These are phyloP conservation scores for Cutaneotrichosporon mucoides DNA, from an alignment of 1,284 basidiomycete species.

Conservation along the genomic window DNA sequence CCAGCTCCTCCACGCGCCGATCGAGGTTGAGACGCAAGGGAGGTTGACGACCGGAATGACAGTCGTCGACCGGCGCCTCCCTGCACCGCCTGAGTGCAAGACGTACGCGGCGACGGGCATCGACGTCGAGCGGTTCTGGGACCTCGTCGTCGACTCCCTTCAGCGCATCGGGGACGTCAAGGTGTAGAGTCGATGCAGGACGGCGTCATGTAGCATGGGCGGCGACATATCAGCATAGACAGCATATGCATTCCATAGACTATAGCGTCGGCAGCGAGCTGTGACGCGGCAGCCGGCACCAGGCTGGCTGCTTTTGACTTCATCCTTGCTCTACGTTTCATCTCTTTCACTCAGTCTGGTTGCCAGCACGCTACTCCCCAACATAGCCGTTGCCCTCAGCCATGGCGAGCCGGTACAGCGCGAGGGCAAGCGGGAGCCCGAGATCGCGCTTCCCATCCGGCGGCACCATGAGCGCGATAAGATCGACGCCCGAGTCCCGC, in stretches of 20 bases:
- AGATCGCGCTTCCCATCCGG: conserved; percentile 12
- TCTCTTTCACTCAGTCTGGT: too few species aligned
- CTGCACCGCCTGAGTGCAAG: conserved; percentile 1
- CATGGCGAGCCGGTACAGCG: conserved; percentile 17
- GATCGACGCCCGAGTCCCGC: conserved; percentile 1
- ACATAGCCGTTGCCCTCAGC: conserved; percentile 18
- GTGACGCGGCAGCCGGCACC: too few species aligned
- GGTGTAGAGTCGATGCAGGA: too few species aligned
- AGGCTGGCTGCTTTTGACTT: too few species aligned
- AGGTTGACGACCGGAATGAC: conserved; percentile 17
- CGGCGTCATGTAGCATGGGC: too few species aligned
- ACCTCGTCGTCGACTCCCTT: conserved; percentile 15
- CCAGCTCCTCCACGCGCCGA: not conserved
- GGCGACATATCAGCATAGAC: too few species aligned
- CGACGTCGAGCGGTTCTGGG: conserved; percentile 16
- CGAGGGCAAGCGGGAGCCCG: conserved; percentile 11
- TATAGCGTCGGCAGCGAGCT: too few species aligned
- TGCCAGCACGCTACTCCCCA: not conserved
- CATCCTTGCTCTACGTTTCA: too few species aligned
- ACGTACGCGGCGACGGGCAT: conserved; percentile 17
- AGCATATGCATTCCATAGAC: too few species aligned
- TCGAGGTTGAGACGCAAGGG: conserved; percentile 16
- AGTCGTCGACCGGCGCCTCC: conserved; percentile 10
- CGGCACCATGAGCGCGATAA: conserved; percentile 17
- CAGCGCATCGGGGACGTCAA: conserved; percentile 8